Evolutionary conservation across 768 basidiomycete genomes (phyloP).

Genomic region (Amanita fuliginea): DNA sequence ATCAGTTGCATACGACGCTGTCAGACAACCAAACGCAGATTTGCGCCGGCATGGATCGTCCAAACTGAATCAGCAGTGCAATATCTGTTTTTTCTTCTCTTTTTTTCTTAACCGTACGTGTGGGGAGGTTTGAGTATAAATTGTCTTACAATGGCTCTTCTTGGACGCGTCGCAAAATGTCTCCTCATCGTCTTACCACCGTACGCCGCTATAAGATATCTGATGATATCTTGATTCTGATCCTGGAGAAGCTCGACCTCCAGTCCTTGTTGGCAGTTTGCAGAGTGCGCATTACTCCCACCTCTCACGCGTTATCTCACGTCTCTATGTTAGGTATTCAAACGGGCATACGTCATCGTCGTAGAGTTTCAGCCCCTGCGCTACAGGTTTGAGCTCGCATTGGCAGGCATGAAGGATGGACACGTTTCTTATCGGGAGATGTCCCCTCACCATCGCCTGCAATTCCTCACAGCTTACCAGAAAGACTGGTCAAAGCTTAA

Average conservation of each 20-base stretch:
- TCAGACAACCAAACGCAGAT: constrained; percentile 29
- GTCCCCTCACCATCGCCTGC: constrained; percentile 29
- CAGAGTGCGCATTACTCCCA: constrained; percentile 21
- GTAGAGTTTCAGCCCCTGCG: constrained; percentile 36
- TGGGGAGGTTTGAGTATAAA: constrained; percentile 33
- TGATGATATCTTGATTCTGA: constrained; percentile 38
- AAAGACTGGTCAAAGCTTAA: constrained; percentile 36
- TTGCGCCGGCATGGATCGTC: constrained; percentile 23
- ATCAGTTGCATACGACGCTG: constrained; percentile 31
- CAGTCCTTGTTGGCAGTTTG: constrained; percentile 33
- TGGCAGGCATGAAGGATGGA: constrained; percentile 42
- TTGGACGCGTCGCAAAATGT: constrained; percentile 25
- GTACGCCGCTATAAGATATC: constrained; percentile 37
- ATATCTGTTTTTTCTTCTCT: constrained; percentile 30
- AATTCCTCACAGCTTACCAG: constrained; percentile 33
- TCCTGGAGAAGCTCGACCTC: constrained; percentile 40
- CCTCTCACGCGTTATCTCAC: constrained; percentile 7
- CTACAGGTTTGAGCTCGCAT: constrained; percentile 38
- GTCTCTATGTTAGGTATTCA: constrained; percentile 27
- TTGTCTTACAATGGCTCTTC: constrained; percentile 19
- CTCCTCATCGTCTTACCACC: constrained; percentile 30
- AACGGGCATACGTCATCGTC: constrained; percentile 30
- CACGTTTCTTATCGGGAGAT: constrained; percentile 25
- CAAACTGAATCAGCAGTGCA: constrained; percentile 19
- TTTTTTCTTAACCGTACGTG: constrained; percentile 28